Conservation (phyloP, 169 alveolate species). For the Cryptosporidium baileyi region DNA sequence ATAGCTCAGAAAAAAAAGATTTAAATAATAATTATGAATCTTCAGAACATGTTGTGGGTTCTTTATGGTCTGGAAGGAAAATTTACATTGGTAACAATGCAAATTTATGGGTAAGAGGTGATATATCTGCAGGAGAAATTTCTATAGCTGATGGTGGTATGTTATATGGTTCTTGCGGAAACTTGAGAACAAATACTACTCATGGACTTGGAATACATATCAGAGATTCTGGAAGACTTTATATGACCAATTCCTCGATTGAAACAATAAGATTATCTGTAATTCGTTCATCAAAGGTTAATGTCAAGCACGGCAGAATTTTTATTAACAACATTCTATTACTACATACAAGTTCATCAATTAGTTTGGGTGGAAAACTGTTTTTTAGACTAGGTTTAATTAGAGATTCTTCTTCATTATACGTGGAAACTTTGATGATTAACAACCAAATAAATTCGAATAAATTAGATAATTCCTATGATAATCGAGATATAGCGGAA, state of each 20-base stretch:
- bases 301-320: conserved; percentile 3
- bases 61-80: conserved; percentile 45
- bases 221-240: conserved; percentile 35
- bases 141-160: conserved; percentile 43
- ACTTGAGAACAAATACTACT: conserved; percentile 45
- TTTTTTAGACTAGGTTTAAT: background rate
- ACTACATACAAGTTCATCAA: conserved; percentile 24
- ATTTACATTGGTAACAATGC: conserved; percentile 52
- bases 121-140: conserved; percentile 36
- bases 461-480: background rate
- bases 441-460: background rate
- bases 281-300: conserved; percentile 26
- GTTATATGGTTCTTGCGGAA: conserved; percentile 30
- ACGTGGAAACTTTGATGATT: background rate
- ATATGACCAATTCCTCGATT: conserved; percentile 31
- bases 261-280: conserved; percentile 23
- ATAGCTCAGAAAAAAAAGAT: background rate
- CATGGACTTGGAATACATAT: conserved; percentile 59
- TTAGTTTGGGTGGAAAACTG: background rate
- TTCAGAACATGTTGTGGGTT: background rate
- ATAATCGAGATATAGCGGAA: background rate
- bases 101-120: conserved; percentile 61
- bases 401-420: conserved; percentile 42
- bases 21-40: background rate
- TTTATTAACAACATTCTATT: background rate